These are phyloP conservation scores for Rhododendron griersonianum DNA, from an alignment of 148 eudicot genomes.

Conservation along the genomic window DNA sequence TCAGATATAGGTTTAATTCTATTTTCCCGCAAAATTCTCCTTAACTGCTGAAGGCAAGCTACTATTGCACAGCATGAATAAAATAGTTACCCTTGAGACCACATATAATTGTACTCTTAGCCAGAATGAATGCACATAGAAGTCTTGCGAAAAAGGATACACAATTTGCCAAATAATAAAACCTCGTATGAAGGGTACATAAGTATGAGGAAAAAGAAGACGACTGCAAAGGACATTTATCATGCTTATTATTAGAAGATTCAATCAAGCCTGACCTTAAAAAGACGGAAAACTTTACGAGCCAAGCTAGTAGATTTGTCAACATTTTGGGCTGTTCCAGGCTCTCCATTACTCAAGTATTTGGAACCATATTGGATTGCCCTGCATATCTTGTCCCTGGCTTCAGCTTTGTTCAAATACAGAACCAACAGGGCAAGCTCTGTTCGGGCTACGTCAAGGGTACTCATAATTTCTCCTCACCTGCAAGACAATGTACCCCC, in stretches of 20 bases:
- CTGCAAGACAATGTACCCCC: constrained; percentile 15
- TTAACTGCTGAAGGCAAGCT: background rate
- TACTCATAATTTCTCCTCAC: constrained; percentile 50
- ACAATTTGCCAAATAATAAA: background rate
- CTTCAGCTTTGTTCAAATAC: constrained; percentile 97
- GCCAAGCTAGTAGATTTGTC: constrained; percentile 95
- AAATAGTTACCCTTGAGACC: background rate
- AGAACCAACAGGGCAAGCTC: constrained; percentile 79
- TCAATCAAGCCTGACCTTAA: constrained; percentile 52
- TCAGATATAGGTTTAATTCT: background rate
- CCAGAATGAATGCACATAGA: background rate
- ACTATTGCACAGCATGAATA: background rate
- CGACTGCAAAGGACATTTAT: background rate
- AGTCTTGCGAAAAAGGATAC: background rate
- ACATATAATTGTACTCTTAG: background rate
- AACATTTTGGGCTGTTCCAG: constrained; percentile 94
- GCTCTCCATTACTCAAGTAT: constrained; percentile 87
- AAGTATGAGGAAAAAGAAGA: background rate
- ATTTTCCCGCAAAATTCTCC: background rate
- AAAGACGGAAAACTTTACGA: constrained; percentile 95
- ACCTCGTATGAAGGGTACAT: background rate
- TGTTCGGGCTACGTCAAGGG: constrained; percentile 71
- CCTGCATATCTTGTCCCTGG: constrained; percentile 98
- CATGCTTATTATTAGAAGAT: background rate
- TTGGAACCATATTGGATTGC: constrained; percentile 98